Percentiles rank a stretch among this genome's conserved stretches.
phyloP scores from a whole-genome alignment of 2,329 filamentous ascomycete genomes.

The Beauveria medogensis region DNA sequence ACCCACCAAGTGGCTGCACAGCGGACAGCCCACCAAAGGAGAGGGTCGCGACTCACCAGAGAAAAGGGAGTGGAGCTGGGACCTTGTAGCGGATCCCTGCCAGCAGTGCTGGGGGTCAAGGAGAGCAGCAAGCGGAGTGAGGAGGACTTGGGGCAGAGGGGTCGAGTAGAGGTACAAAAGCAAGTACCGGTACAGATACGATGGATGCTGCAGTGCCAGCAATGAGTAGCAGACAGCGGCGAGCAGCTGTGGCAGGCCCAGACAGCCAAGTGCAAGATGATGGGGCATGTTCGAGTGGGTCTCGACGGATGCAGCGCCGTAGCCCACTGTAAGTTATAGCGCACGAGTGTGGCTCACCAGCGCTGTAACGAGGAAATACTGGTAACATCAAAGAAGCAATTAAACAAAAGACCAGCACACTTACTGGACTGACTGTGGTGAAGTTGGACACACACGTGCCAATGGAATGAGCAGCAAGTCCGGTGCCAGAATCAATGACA shows the following conservation, averaged over 20 bases:
- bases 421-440: neutral
- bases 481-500: neutral
- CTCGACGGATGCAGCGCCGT: neutral
- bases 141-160: neutral
- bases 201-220: neutral
- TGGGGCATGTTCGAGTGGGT: neutral
- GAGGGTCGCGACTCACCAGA: neutral
- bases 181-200: neutral
- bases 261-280: neutral
- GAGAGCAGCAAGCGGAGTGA: neutral
- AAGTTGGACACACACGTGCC: too few species aligned
- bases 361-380: neutral
- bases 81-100: slow-evolving; percentile 8
- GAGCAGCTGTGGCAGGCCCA: neutral
- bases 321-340: neutral
- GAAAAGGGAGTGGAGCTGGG: slow-evolving; percentile 5
- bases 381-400: neutral
- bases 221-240: neutral
- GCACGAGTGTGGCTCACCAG: neutral
- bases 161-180: neutral
- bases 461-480: too few species aligned
- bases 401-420: neutral
- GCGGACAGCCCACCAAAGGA: slow-evolving; percentile 2
- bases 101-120: neutral
- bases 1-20: neutral